Conservation (phyloP, 108 stramenopile genomes). For the Cyclotella choctawhatcheeana region DNA sequence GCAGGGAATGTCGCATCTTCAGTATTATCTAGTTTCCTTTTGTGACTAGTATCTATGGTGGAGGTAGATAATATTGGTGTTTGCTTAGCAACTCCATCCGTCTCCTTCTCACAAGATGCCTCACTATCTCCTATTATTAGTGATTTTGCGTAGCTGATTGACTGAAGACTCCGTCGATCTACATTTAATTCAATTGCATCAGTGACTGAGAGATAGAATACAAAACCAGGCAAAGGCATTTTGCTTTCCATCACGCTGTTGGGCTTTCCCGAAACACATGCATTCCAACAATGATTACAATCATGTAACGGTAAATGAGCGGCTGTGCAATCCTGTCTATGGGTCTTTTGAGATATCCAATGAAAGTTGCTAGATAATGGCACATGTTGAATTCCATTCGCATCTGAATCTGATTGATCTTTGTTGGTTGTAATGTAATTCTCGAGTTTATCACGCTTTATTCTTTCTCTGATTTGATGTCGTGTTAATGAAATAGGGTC, state of each 20-base stretch:
- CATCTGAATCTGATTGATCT: constrained; percentile 36
- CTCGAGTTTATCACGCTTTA: constrained; percentile 11
- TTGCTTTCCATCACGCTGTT: constrained; percentile 35
- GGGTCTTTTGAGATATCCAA: constrained; percentile 58
- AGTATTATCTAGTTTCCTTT: neutral
- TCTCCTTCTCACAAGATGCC: neutral
- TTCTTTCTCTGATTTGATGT: constrained; percentile 30
- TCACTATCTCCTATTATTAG: constrained; percentile 56
- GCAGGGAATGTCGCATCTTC: constrained; percentile 49
- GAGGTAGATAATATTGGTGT: neutral
- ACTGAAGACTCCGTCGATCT: constrained; percentile 63
- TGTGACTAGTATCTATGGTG: constrained; percentile 8
- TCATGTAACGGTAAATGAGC: constrained; percentile 64
- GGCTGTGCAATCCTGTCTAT: constrained; percentile 48
- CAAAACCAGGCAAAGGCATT: constrained; percentile 77
- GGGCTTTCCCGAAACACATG: constrained; percentile 13
- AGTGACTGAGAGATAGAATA: constrained; percentile 56
- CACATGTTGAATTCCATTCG: constrained; percentile 68
- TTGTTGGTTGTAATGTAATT: constrained; percentile 27
- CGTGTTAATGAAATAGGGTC: constrained; percentile 61
- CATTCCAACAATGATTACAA: constrained; percentile 62
- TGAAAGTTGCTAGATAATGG: constrained; percentile 67
- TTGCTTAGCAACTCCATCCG: constrained; percentile 15
- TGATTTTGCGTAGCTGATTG: constrained; percentile 49
- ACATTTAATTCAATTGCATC: constrained; percentile 81